Evolutionary conservation across 176 grass and related monocot species (phyloP).

Genomic region (Triticum monococcum): DNA sequence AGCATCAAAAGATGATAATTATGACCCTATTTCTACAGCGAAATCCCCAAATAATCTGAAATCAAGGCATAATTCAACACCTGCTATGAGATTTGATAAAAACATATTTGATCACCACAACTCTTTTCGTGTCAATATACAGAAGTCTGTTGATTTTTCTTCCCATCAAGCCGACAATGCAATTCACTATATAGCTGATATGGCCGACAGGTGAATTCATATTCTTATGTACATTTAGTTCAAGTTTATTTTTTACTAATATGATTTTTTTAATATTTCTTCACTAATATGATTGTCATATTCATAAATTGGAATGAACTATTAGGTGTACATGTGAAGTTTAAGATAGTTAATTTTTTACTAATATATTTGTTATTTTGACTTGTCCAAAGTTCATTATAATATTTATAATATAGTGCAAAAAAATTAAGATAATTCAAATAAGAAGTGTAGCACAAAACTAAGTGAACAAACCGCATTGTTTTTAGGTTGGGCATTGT

Average conservation of each 20-base stretch:
- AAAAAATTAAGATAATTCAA: not conserved
- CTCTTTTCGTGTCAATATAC: not conserved
- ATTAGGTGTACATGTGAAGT: not conserved
- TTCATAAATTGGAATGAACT: not conserved
- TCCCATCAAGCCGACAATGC: not conserved
- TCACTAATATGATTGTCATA: not conserved
- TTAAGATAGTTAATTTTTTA: not conserved
- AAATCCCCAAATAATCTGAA: not conserved
- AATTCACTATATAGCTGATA: conserved; percentile 1
- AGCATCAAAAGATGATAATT: not conserved
- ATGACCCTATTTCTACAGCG: not conserved
- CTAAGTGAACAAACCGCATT: not conserved
- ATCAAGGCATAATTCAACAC: not conserved
- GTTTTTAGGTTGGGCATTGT: conserved; percentile 7
- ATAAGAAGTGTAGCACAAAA: not conserved
- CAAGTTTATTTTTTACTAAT: not conserved
- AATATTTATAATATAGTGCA: not conserved
- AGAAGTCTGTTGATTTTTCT: not conserved
- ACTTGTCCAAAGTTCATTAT: not conserved
- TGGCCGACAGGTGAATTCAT: conserved; percentile 10
- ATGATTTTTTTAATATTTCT: not conserved
- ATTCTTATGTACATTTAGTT: not conserved
- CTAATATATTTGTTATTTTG: not conserved
- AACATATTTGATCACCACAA: not conserved
- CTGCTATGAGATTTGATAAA: not conserved